Conservation (phyloP, 257 asterid genomes). For the Cruciata laevipes region DNA sequence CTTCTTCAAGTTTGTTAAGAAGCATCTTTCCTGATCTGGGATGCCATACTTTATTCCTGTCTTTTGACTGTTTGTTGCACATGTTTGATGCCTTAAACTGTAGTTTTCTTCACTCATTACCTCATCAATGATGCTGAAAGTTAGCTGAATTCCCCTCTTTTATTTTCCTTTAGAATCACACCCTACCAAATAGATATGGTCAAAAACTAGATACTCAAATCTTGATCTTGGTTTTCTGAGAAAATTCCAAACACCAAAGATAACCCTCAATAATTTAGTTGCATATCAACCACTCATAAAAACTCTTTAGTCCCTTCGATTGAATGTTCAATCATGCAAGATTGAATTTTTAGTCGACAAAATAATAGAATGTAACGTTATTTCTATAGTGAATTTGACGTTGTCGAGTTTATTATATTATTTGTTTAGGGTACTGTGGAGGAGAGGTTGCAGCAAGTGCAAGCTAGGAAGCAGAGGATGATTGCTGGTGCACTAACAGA, state of each 20-base stretch:
- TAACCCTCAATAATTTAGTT: not conserved
- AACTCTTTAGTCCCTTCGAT: no score
- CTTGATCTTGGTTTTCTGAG: not conserved
- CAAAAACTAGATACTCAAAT: conserved; percentile 9
- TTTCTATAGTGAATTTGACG: not conserved
- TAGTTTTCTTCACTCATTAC: not conserved
- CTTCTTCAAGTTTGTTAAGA: not conserved
- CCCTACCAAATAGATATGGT: conserved; percentile 8
- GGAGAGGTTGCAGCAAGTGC: conserved; percentile 73
- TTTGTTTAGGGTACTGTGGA: conserved; percentile 56
- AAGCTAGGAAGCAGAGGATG: conserved; percentile 67
- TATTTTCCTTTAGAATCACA: not conserved
- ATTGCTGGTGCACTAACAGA: conserved; percentile 77
- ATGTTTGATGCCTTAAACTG: not conserved
- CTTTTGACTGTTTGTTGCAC: conserved; percentile 5
- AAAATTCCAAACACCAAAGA: not conserved
- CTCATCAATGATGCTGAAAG: conserved; percentile 1
- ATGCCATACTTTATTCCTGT: not conserved
- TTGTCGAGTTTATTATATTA: not conserved
- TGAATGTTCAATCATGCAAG: no score
- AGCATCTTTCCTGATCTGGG: not conserved
- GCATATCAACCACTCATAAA: not conserved
- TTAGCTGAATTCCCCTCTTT: not conserved
- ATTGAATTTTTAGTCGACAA: not conserved
- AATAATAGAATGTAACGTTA: not conserved